These are phyloP conservation scores for Emiliania huxleyi DNA, from an alignment of 78 protist species.

Conservation along the genomic window DNA sequence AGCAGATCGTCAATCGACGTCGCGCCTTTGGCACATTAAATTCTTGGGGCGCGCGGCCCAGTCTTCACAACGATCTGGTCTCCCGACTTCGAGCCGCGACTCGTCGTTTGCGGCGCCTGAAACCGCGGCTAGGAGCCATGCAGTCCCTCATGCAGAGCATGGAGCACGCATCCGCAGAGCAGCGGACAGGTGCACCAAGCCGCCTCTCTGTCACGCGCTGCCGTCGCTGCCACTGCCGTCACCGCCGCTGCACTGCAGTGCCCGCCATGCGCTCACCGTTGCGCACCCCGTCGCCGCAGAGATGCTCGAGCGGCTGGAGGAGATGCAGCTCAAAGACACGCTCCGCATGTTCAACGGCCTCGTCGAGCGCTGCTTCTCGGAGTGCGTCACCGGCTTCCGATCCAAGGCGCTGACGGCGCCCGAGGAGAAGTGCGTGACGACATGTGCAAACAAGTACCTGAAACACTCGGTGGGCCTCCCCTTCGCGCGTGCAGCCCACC, in stretches of 20 bases:
- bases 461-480: neutral
- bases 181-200: neutral
- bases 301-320: neutral
- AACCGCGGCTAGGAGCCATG: too few species aligned
- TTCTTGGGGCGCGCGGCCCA: too few species aligned
- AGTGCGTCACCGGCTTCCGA: neutral
- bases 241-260: too few species aligned
- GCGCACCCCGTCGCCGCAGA: neutral
- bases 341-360: slow-evolving; percentile 1
- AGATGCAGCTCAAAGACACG: neutral
- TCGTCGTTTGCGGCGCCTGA: too few species aligned
- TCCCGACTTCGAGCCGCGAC: too few species aligned
- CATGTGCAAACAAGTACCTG: neutral
- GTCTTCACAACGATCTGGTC: too few species aligned
- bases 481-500: neutral
- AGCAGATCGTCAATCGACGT: too few species aligned
- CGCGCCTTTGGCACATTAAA: too few species aligned
- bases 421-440: neutral
- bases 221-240: neutral
- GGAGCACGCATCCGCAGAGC: neutral
- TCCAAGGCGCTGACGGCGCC: neutral
- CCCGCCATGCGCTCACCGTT: neutral
- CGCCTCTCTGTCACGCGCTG: neutral
- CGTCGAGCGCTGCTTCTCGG: neutral
- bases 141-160: neutral